phyloP scores from a whole-genome alignment of 192 early-diverging fungal species.

The Backusella westeae region DNA sequence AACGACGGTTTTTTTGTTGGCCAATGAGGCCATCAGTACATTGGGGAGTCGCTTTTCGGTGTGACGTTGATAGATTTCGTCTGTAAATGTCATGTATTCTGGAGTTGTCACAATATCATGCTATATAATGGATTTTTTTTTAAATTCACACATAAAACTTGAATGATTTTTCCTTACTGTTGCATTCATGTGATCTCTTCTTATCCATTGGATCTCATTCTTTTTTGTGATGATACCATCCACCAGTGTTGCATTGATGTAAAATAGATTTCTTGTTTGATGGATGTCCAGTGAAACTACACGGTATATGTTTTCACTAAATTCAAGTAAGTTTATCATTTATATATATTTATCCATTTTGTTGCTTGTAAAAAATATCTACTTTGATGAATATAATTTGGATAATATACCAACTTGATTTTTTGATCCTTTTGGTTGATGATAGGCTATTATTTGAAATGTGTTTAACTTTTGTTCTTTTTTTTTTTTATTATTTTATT shows the following conservation, averaged over 20 bases:
- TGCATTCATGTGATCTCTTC: background rate
- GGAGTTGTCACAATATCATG: background rate
- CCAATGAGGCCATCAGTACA: background rate
- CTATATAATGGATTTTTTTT: background rate
- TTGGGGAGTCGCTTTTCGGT: conserved; percentile 6
- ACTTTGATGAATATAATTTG: conserved; percentile 18
- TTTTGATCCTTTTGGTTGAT: conserved; percentile 19
- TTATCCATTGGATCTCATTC: background rate
- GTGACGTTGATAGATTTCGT: conserved; percentile 19
- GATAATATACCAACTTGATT: conserved; percentile 8
- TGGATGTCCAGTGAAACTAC: conserved; percentile 17
- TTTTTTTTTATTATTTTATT: too few relatives aligned
- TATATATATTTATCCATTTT: background rate
- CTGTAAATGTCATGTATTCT: conserved; percentile 26
- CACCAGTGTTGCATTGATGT: conserved; percentile 5
- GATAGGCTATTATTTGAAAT: background rate
- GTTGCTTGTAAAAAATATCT: background rate
- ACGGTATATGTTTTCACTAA: conserved; percentile 8
- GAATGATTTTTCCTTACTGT: background rate
- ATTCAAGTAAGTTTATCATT: background rate
- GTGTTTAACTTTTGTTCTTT: too few relatives aligned
- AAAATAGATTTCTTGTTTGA: background rate
- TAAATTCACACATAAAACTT: too few relatives aligned
- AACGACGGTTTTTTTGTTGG: conserved; percentile 12
- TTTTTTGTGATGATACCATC: background rate